Evolutionary conservation across 1,139 yeast genomes (phyloP).

Genomic region (Suhomyces bokatorum): DNA sequence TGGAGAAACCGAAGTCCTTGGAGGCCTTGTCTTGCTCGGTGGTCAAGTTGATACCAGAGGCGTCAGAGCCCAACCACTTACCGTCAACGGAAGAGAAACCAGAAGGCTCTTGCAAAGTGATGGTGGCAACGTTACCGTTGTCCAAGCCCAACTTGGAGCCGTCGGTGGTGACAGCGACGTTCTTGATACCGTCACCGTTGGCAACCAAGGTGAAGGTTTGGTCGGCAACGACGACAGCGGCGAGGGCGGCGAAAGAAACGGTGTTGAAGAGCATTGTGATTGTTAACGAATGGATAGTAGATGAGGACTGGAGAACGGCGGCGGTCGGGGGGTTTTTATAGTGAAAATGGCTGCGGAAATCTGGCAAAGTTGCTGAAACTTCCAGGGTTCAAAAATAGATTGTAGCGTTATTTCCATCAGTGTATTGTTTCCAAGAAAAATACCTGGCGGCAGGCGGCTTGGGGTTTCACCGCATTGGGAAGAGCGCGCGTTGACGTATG

Average conservation of each 20-base stretch:
- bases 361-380: background rate
- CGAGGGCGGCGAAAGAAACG: constrained; percentile 28
- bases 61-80: constrained; percentile 19
- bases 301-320: background rate
- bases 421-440: constrained; percentile 1
- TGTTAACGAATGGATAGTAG: constrained; percentile 1
- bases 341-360: background rate
- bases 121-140: constrained; percentile 21
- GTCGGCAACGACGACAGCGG: constrained; percentile 33
- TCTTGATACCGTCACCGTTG: constrained; percentile 23
- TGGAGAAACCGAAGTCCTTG: constrained; percentile 30
- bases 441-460: background rate
- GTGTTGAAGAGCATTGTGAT: constrained; percentile 20
- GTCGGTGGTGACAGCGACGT: constrained; percentile 23
- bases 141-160: constrained; percentile 20
- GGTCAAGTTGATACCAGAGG: constrained; percentile 17
- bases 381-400: background rate
- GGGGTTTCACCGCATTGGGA: background rate
- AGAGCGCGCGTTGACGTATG: constrained; percentile 1
- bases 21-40: constrained; percentile 22
- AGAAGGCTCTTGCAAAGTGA: constrained; percentile 32
- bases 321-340: background rate
- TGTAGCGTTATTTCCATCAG: background rate
- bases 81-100: constrained; percentile 28
- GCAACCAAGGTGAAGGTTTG: constrained; percentile 31